phyloP scores from a whole-genome alignment of 805 yeast species.

The Scheffersomyces ergatensis region DNA sequence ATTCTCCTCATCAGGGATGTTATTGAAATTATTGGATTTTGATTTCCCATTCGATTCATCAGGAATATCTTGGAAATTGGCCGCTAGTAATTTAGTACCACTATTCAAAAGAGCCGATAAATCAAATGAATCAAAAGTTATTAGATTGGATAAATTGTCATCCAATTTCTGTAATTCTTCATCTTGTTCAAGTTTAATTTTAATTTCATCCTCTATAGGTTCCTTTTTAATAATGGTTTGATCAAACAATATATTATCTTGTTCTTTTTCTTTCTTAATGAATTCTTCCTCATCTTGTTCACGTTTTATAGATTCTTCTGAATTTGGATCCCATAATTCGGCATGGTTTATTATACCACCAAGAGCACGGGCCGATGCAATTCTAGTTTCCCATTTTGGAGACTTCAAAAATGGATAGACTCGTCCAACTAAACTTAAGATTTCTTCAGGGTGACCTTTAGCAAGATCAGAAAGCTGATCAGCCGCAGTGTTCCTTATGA shows the following conservation, averaged over 20 bases:
- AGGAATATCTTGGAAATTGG: slow-evolving; percentile 47
- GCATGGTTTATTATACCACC: slow-evolving; percentile 88
- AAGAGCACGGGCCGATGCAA: slow-evolving; percentile 90
- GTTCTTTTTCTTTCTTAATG: slow-evolving; percentile 11
- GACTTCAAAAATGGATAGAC: slow-evolving; percentile 86
- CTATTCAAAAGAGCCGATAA: slow-evolving; percentile 47
- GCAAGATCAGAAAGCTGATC: slow-evolving; percentile 95
- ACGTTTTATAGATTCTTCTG: slow-evolving; percentile 26
- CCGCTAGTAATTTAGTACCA: slow-evolving; percentile 59
- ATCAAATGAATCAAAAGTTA: slow-evolving; percentile 51
- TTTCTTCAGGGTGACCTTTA: slow-evolving; percentile 91
- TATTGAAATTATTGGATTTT: slow-evolving; percentile 9
- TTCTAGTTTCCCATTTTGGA: slow-evolving; percentile 93
- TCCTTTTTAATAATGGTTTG: slow-evolving; percentile 1
- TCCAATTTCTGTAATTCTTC: slow-evolving; percentile 38
- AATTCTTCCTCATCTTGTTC: slow-evolving; percentile 11
- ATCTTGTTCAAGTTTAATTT: slow-evolving; percentile 40
- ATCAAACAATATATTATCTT: slow-evolving; percentile 3
- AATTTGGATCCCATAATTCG: slow-evolving; percentile 81
- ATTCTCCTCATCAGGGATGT: slow-evolving; percentile 9
- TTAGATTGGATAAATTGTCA: slow-evolving; percentile 40
- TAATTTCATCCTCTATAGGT: slow-evolving; percentile 7
- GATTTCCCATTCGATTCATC: slow-evolving; percentile 1
- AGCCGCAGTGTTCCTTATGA: slow-evolving; percentile 94
- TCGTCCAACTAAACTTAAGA: slow-evolving; percentile 74